Evolutionary conservation across 805 yeast genomes (phyloP).

Genomic region (Wickerhamiella cacticola): DNA sequence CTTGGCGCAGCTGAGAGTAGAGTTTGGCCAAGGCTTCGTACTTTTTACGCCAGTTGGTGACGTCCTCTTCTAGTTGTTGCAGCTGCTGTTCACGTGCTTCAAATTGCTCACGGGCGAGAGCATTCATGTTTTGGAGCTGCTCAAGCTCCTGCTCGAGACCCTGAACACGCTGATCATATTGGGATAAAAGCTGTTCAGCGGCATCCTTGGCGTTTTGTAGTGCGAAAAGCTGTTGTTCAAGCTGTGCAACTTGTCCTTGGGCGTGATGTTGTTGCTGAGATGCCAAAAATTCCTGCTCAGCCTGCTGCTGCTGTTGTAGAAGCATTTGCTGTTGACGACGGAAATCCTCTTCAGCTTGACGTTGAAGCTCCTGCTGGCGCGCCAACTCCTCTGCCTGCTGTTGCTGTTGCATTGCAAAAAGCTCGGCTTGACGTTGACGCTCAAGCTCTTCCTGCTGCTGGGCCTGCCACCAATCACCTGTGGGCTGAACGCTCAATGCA

Average conservation of each 20-base stretch:
- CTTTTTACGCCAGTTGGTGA: constrained; percentile 66
- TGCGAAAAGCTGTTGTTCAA: constrained; percentile 67
- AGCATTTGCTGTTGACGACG: constrained; percentile 50
- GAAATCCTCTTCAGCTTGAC: constrained; percentile 58
- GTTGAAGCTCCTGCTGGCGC: constrained; percentile 58
- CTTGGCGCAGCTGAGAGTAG: constrained; percentile 84
- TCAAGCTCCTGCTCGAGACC: constrained; percentile 62
- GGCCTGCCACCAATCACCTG: constrained; percentile 38
- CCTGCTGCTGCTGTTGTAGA: constrained; percentile 52
- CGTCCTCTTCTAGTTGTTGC: constrained; percentile 57
- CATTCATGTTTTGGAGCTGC: constrained; percentile 34
- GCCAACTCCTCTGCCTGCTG: constrained; percentile 53
- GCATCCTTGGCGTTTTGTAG: constrained; percentile 73
- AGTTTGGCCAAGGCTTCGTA: constrained; percentile 82
- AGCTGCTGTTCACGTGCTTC: constrained; percentile 67
- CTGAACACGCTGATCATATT: constrained; percentile 76
- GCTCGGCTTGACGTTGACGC: constrained; percentile 38
- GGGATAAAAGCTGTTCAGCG: constrained; percentile 71
- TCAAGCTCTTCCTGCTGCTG: constrained; percentile 43
- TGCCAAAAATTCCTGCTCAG: constrained; percentile 56
- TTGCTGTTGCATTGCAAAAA: constrained; percentile 29
- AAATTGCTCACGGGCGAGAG: constrained; percentile 59
- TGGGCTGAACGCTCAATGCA: constrained; percentile 23
- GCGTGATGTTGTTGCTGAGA: constrained; percentile 62
- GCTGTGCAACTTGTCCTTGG: constrained; percentile 65